Evolutionary conservation across 768 basidiomycete genomes (phyloP).

Genomic region (Suillus subaureus): DNA sequence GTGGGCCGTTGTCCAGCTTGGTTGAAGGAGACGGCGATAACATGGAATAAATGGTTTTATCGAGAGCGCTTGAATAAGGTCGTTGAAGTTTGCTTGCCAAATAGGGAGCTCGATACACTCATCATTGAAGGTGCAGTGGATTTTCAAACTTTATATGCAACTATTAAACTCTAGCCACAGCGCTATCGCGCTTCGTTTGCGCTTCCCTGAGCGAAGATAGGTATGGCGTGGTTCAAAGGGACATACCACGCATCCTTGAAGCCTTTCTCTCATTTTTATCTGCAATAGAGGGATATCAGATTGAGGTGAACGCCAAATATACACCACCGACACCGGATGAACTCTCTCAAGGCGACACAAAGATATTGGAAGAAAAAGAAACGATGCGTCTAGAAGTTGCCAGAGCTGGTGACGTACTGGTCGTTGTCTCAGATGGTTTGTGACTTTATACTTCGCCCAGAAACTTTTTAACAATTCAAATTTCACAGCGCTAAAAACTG

Average conservation of each 20-base stretch:
- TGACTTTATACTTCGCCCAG: conserved; percentile 14
- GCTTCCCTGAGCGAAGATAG: conserved; percentile 79
- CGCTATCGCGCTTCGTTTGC: conserved; percentile 65
- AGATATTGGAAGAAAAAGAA: conserved; percentile 42
- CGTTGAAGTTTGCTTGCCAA: conserved; percentile 59
- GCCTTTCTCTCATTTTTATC: conserved; percentile 67
- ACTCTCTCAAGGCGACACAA: conserved; percentile 23
- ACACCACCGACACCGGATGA: conserved; percentile 41
- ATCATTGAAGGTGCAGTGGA: conserved; percentile 55
- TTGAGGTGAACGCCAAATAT: conserved; percentile 48
- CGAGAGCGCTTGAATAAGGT: conserved; percentile 52
- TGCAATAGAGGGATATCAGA: conserved; percentile 67
- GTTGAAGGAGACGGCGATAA: conserved; percentile 26
- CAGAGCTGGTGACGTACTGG: conserved; percentile 55
- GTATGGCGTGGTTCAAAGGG: conserved; percentile 83
- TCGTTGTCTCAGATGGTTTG: conserved; percentile 61
- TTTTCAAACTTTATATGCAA: not conserved
- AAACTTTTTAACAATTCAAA: not conserved
- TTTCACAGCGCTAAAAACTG: conserved; percentile 61
- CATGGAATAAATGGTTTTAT: conserved; percentile 55
- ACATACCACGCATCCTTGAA: conserved; percentile 82
- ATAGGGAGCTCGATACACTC: conserved; percentile 62
- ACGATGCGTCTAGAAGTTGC: conserved; percentile 51
- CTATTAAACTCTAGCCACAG: conserved; percentile 37
- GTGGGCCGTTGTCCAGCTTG: conserved; percentile 34